Evolutionary conservation across 192 early-diverging fungal genomes (phyloP).

Genomic region (Podila clonocystis): DNA sequence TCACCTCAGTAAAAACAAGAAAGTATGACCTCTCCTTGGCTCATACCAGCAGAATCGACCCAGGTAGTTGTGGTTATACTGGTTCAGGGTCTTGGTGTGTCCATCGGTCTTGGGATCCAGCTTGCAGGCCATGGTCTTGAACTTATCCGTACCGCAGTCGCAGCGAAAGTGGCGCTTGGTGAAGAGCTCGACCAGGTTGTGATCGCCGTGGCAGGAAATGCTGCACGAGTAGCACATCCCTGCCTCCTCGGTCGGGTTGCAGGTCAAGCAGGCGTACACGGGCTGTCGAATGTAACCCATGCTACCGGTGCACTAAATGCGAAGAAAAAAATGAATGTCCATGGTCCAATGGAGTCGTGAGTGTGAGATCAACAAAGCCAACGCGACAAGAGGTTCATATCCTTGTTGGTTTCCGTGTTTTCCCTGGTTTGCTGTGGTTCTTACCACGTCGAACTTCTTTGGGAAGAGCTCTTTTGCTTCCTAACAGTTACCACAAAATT

Average conservation of each 20-base stretch:
- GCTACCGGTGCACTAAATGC: slow-evolving; percentile 69
- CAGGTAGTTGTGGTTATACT: slow-evolving; percentile 86
- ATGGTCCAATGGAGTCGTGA: neutral
- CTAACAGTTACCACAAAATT: neutral
- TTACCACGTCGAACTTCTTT: slow-evolving; percentile 51
- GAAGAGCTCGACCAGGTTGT: slow-evolving; percentile 89
- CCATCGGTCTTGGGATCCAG: slow-evolving; percentile 54
- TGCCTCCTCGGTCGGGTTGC: slow-evolving; percentile 54
- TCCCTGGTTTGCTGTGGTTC: neutral
- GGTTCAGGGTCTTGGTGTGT: slow-evolving; percentile 71
- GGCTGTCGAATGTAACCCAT: slow-evolving; percentile 82
- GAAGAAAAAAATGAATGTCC: neutral
- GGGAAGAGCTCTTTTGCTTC: slow-evolving; percentile 46
- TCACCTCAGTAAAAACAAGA: neutral
- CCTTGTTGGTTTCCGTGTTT: neutral
- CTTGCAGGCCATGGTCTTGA: slow-evolving; percentile 53
- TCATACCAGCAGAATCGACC: slow-evolving; percentile 83
- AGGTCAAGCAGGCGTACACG: slow-evolving; percentile 86
- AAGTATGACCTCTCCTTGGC: neutral
- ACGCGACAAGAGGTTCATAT: too few species aligned
- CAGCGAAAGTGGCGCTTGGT: slow-evolving; percentile 87
- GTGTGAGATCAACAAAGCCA: too few species aligned
- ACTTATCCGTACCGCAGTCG: slow-evolving; percentile 82
- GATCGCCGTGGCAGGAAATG: slow-evolving; percentile 78
- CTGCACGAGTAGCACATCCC: slow-evolving; percentile 77